These are phyloP conservation scores for Hirsutella thompsonii DNA, from an alignment of 2,329 filamentous ascomycete genomes.

Conservation along the genomic window DNA sequence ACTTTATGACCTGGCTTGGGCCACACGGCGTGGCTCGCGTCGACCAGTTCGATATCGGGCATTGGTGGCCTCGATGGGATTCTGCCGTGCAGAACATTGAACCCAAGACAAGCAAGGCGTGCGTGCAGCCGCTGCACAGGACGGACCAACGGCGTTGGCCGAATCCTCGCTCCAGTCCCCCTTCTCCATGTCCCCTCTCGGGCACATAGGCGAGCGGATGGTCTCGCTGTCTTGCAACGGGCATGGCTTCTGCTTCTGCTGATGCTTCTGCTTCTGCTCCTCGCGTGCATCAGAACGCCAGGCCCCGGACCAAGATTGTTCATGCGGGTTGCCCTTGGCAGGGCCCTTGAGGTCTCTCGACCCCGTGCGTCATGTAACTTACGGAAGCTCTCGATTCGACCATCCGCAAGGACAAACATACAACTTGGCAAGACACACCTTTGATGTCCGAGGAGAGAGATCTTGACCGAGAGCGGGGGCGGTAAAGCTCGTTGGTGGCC, in stretches of 20 bases:
- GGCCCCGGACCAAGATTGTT: background rate
- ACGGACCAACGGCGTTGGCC: background rate
- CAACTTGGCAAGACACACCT: background rate
- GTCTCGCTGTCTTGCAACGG: background rate
- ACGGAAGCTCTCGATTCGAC: background rate
- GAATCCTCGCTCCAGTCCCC: background rate
- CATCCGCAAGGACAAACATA: background rate
- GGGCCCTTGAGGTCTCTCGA: no score
- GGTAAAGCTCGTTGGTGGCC: no score
- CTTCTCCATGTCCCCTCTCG: background rate
- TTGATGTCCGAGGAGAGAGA: no score
- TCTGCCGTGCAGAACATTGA: conserved; percentile 2
- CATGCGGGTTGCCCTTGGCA: no score
- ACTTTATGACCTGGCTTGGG: no score
- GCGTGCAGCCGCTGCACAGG: conserved; percentile 1
- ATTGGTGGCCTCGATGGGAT: background rate
- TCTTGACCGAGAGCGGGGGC: no score
- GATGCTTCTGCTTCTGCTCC: no score
- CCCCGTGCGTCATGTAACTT: no score
- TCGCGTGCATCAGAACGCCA: no score
- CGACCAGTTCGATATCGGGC: background rate
- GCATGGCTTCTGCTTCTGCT: background rate
- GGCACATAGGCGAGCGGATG: no score
- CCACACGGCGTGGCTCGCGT: no score
- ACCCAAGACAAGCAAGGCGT: conserved; percentile 1